Conservation (phyloP, 2,329 filamentous ascomycete species). For the Trichoderma polysporum region DNA sequence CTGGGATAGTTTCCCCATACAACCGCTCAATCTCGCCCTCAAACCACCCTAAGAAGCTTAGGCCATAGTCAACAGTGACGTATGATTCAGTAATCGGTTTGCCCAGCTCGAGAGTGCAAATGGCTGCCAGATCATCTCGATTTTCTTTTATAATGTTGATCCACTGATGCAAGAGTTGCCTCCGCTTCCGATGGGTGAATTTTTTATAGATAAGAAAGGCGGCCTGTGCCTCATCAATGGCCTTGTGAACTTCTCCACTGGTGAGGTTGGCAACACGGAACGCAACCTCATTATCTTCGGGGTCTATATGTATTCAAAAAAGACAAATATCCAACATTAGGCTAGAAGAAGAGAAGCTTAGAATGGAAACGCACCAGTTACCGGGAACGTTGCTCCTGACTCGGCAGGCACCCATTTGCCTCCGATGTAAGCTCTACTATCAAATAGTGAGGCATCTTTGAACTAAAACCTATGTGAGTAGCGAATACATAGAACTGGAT, state of each 20-base stretch:
- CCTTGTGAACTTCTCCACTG: background rate
- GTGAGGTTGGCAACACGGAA: background rate
- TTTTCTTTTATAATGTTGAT: background rate
- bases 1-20: constrained; percentile 58
- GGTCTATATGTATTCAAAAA: background rate
- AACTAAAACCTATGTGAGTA: too few relatives aligned
- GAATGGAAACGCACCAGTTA: too few relatives aligned
- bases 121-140: background rate
- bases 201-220: background rate
- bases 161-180: background rate
- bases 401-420: too few relatives aligned
- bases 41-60: constrained; percentile 61
- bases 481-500: too few relatives aligned
- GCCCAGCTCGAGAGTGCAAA: background rate
- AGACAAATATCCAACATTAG: too few relatives aligned
- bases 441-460: too few relatives aligned
- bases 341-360: too few relatives aligned
- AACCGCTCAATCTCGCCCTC: constrained; percentile 55
- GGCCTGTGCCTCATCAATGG: background rate
- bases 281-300: background rate
- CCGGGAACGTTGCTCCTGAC: too few relatives aligned
- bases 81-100: constrained; percentile 26
- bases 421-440: too few relatives aligned
- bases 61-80: constrained; percentile 55
- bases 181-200: background rate